Conservation (phyloP, 2,329 filamentous ascomycete genomes). For the Aureobasidium namibiae region DNA sequence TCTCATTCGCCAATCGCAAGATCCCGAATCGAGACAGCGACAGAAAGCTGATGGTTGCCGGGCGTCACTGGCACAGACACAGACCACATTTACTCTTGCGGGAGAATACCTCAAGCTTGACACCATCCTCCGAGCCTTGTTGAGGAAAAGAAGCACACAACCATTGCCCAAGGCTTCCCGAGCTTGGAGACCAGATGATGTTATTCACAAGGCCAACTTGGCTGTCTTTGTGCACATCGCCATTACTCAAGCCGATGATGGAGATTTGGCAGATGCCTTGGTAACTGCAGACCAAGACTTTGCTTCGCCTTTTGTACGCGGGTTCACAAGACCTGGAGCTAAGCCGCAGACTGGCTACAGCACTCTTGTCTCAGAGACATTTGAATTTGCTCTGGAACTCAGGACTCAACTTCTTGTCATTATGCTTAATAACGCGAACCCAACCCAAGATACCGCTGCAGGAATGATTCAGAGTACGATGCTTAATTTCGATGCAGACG, state of each 20-base stretch:
- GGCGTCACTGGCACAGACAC: constrained; percentile 23
- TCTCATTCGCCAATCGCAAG: constrained; percentile 22
- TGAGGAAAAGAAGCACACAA: constrained; percentile 24
- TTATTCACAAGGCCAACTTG: constrained; percentile 39
- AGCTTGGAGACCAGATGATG: constrained; percentile 30
- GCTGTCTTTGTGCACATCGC: constrained; percentile 30
- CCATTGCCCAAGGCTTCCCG: constrained; percentile 19
- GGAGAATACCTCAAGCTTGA: constrained; percentile 34
- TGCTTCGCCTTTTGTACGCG: constrained; percentile 26
- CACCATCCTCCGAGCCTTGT: constrained; percentile 31
- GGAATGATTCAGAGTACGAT: not conserved
- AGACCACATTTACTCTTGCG: constrained; percentile 30
- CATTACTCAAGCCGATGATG: constrained; percentile 25
- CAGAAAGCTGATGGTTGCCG: constrained; percentile 31
- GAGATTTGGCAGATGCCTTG: constrained; percentile 24
- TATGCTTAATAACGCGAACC: constrained; percentile 28
- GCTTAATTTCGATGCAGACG: not conserved
- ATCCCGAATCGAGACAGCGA: constrained; percentile 30
- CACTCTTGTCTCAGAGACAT: constrained; percentile 34
- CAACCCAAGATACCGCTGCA: constrained; percentile 16
- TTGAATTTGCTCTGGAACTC: constrained; percentile 44
- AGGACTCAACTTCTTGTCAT: constrained; percentile 38
- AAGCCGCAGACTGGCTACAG: constrained; percentile 28
- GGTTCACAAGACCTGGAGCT: constrained; percentile 15
- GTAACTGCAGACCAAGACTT: constrained; percentile 28